phyloP scores from a whole-genome alignment of 2,329 filamentous ascomycete genomes.

The Fusarium dlaminii region DNA sequence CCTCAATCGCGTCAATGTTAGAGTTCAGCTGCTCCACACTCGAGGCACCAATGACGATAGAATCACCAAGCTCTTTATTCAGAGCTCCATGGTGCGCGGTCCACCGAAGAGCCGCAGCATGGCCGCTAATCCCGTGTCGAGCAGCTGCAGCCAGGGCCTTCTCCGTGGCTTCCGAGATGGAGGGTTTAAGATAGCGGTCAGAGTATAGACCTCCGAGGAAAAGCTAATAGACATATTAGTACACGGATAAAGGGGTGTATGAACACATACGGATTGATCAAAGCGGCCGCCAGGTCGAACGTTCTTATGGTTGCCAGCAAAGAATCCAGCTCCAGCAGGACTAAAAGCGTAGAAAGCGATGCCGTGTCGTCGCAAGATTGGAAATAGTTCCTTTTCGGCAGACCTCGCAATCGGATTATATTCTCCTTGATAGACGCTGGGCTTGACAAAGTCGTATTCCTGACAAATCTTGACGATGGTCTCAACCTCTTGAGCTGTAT shows the following conservation, averaged over 20 bases:
- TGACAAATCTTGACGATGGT: not conserved
- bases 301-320: not conserved
- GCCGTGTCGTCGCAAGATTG: not conserved
- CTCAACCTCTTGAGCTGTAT: not conserved
- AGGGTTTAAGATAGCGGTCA: not conserved
- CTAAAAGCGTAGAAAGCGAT: not conserved
- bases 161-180: not conserved
- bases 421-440: not conserved
- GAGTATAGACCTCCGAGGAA: not conserved
- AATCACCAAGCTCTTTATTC: not conserved
- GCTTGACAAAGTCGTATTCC: not conserved
- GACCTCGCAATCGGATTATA: not conserved
- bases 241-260: accelerated
- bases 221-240: accelerated
- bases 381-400: not conserved
- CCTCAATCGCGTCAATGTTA: not conserved
- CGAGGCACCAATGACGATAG: not conserved
- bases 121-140: not conserved
- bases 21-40: not conserved
- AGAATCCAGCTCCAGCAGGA: not conserved
- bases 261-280: not conserved
- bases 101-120: not conserved
- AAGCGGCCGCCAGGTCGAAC: not conserved
- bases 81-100: not conserved
- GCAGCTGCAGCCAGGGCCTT: not conserved